These are phyloP conservation scores for Monosporascus sp. DNA, from an alignment of 2,329 filamentous ascomycete species.

Conservation along the genomic window DNA sequence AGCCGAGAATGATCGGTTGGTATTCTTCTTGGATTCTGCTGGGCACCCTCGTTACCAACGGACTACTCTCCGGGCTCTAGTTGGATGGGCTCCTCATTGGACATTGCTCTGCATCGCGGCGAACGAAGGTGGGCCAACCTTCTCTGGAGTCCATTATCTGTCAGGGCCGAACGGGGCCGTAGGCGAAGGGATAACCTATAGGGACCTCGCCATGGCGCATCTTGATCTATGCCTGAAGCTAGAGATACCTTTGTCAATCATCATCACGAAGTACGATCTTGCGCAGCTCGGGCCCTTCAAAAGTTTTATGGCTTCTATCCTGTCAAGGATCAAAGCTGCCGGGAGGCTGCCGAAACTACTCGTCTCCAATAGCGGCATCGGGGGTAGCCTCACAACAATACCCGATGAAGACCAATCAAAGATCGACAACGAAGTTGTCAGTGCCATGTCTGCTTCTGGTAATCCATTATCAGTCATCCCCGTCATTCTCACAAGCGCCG, in stretches of 20 bases:
- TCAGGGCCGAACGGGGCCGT: slow-evolving; percentile 44
- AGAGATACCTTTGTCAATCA: slow-evolving; percentile 68
- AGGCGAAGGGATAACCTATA: slow-evolving; percentile 47
- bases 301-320: slow-evolving; percentile 64
- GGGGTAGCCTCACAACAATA: slow-evolving; percentile 52
- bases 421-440: slow-evolving; percentile 48
- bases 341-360: slow-evolving; percentile 72
- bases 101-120: slow-evolving; percentile 82
- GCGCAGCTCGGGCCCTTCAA: slow-evolving; percentile 69
- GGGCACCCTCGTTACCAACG: slow-evolving; percentile 85
- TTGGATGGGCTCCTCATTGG: slow-evolving; percentile 96
- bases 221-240: slow-evolving; percentile 81
- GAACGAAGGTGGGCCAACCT: slow-evolving; percentile 55
- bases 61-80: slow-evolving; percentile 81
- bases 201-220: slow-evolving; percentile 73
- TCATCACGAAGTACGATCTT: slow-evolving; percentile 88
- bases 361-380: slow-evolving; percentile 45
- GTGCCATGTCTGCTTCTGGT: slow-evolving; percentile 39
- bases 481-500: slow-evolving; percentile 80
- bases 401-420: slow-evolving; percentile 51
- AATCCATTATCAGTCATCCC: slow-evolving; percentile 58
- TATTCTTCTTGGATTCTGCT: slow-evolving; percentile 87
- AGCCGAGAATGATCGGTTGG: slow-evolving; percentile 67
- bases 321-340: slow-evolving; percentile 71
- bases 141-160: slow-evolving; percentile 38